Percentiles rank a stretch among this genome's conserved stretches.
Conservation (phyloP, 148 eudicot genomes). For the Nepenthes mirabilis region DNA sequence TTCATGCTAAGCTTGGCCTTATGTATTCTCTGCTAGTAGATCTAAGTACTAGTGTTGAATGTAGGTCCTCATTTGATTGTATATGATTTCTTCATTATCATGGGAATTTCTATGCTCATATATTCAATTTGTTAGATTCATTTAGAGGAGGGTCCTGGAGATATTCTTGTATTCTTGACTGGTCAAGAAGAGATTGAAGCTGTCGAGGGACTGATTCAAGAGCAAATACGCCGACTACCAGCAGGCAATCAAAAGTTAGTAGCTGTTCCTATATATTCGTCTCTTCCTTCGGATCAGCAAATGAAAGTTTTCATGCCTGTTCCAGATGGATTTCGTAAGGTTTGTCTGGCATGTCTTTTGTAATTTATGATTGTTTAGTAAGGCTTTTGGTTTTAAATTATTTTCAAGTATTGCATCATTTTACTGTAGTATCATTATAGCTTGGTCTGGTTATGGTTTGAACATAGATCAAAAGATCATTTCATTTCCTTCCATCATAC, state of each 20-base stretch:
- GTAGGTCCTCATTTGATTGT: not conserved
- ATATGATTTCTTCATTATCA: not conserved
- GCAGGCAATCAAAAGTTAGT: slow-evolving; percentile 42
- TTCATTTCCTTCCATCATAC: too few relatives aligned
- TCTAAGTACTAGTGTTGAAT: too few relatives aligned
- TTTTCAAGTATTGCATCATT: too few relatives aligned
- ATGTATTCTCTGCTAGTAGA: too few relatives aligned
- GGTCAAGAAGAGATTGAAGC: slow-evolving; percentile 99
- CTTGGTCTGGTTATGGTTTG: too few relatives aligned
- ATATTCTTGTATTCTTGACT: slow-evolving; percentile 91
- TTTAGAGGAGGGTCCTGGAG: slow-evolving; percentile 79
- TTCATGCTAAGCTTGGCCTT: too few relatives aligned
- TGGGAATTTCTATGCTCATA: not conserved
- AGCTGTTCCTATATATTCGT: slow-evolving; percentile 58
- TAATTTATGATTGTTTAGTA: not conserved
- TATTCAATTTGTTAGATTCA: slow-evolving; percentile 46
- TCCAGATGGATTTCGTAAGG: slow-evolving; percentile 79
- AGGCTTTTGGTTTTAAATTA: not conserved
- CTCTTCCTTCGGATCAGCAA: slow-evolving; percentile 94
- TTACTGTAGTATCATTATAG: too few relatives aligned
- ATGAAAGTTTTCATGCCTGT: slow-evolving; percentile 78
- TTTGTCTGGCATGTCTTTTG: slow-evolving; percentile 4
- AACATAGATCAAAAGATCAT: too few relatives aligned
- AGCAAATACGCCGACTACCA: slow-evolving; percentile 52
- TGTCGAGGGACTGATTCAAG: slow-evolving; percentile 68